Base-by-base conservation (phyloP, 2,329 filamentous ascomycete genomes). In the Aspergillus unguis region DNA sequence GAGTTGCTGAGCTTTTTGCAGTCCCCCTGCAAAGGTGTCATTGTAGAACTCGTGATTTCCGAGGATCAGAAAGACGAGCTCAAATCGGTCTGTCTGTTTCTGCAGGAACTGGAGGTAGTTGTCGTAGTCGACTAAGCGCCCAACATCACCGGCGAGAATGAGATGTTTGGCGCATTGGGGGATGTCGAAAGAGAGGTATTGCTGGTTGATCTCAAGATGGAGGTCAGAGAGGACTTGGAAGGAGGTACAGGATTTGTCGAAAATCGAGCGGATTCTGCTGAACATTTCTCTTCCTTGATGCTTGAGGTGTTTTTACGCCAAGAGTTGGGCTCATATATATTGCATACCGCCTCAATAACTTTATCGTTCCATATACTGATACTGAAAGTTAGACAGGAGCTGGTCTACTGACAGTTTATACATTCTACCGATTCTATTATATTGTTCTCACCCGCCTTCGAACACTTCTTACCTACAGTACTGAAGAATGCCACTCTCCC, bases 41-140 rank as follows among this genome's bases (percentile, higher is more conserved):
- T 60, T 53, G 38, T 69, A 67, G 41, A 69, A 66, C 25, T 68
- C 63, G 52, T 69, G 61, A 26, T 67, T 68, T 1, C 64, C 65
- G 1, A 65, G 58, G 1, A 62, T 32, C 0, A 67, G 60, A 37
- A 67, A 63, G 5, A 66, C 61, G 0, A 48, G 23, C 4, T 58
- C 41, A 5, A 66, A 67, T 3, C 44, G 50, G 3, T 48, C 38
- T 2, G 57, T 60, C 28, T 65, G 59, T 9, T 50, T 59, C 47
- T 57, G 50, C n/a, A 67, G 17, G 46, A 68, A 67, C 31, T 31
- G 6, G 38, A 55, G 63, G 38, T 65, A 67, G 3, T 58, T 32
- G 6, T 62, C 50, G 46, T 66, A 63, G 48, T 67, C 63, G 6
- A 29, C 33, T 38, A 68, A 45, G 6, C 61, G 57, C 1, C 63